Percentiles rank a stretch among this genome's conserved stretches.
These are phyloP conservation scores for Epichloe scottii DNA, from an alignment of 2,329 filamentous ascomycete species.

Conservation along the genomic window DNA sequence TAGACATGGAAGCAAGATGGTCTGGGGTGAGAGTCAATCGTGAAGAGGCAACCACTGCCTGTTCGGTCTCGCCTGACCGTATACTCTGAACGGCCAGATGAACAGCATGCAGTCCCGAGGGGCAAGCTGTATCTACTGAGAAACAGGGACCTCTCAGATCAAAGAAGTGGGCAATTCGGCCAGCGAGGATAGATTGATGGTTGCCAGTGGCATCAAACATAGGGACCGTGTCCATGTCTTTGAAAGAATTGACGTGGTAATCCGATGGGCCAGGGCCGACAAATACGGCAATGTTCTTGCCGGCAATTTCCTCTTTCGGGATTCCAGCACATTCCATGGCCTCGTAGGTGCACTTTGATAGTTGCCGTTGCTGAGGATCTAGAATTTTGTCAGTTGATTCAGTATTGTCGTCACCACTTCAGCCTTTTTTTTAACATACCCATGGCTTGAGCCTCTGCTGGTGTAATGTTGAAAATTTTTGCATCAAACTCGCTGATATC, in stretches of 20 bases:
- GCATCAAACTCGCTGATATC: constrained; percentile 37
- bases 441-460: constrained; percentile 38
- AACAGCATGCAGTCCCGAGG: constrained; percentile 35
- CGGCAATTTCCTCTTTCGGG: constrained; percentile 32
- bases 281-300: constrained; percentile 37
- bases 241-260: constrained; percentile 31
- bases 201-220: constrained; percentile 40
- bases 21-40: constrained; percentile 36
- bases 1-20: constrained; percentile 17
- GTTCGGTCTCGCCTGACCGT: constrained; percentile 30
- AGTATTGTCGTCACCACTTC: background rate
- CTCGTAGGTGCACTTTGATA: constrained; percentile 42
- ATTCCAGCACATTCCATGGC: constrained; percentile 40
- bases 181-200: constrained; percentile 39
- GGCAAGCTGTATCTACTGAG: constrained; percentile 40
- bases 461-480: constrained; percentile 39
- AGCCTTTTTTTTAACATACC: constrained; percentile 9
- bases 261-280: constrained; percentile 35
- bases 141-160: constrained; percentile 41
- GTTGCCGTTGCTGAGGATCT: constrained; percentile 40
- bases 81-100: constrained; percentile 38
- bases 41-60: constrained; percentile 35
- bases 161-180: constrained; percentile 42
- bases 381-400: background rate
- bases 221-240: constrained; percentile 33